Conservation (phyloP, 768 basidiomycete species). For the Calocybe cyanea region DNA sequence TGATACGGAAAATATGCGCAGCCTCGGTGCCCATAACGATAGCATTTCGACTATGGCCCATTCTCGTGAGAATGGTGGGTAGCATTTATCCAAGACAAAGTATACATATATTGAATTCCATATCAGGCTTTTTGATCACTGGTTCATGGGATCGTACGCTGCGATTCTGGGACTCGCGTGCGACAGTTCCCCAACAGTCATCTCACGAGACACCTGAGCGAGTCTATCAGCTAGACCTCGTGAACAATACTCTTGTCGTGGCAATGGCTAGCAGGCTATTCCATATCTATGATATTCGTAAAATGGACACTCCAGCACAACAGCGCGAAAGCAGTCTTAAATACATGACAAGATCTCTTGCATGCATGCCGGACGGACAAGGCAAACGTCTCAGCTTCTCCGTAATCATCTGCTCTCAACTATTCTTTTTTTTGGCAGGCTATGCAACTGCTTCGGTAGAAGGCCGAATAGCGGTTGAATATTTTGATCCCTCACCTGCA, state of each 20-base stretch:
- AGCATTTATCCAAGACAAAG: background rate
- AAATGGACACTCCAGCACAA: conserved; percentile 72
- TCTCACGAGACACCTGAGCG: conserved; percentile 75
- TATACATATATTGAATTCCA: background rate
- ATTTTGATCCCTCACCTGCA: conserved; percentile 79
- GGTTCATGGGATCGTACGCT: conserved; percentile 93
- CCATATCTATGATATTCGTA: conserved; percentile 83
- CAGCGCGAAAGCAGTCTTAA: conserved; percentile 90
- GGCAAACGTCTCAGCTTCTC: conserved; percentile 52
- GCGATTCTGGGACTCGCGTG: conserved; percentile 83
- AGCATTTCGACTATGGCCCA: conserved; percentile 77
- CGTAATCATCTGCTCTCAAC: background rate
- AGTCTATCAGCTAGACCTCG: conserved; percentile 79
- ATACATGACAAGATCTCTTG: conserved; percentile 89
- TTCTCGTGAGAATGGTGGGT: conserved; percentile 60
- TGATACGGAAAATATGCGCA: conserved; percentile 61
- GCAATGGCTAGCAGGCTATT: conserved; percentile 91
- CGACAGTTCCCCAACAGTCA: conserved; percentile 50
- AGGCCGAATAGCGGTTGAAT: conserved; percentile 95
- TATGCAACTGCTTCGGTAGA: conserved; percentile 94
- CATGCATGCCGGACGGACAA: conserved; percentile 90
- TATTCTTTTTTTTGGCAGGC: conserved; percentile 40
- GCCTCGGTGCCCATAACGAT: conserved; percentile 79
- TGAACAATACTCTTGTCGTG: conserved; percentile 78
- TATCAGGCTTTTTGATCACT: conserved; percentile 69